Evolutionary conservation across 2,329 filamentous ascomycete species (phyloP), one percentile per base, ranked within the genome.

Genomic region (Epichloe bromicola): DNA sequence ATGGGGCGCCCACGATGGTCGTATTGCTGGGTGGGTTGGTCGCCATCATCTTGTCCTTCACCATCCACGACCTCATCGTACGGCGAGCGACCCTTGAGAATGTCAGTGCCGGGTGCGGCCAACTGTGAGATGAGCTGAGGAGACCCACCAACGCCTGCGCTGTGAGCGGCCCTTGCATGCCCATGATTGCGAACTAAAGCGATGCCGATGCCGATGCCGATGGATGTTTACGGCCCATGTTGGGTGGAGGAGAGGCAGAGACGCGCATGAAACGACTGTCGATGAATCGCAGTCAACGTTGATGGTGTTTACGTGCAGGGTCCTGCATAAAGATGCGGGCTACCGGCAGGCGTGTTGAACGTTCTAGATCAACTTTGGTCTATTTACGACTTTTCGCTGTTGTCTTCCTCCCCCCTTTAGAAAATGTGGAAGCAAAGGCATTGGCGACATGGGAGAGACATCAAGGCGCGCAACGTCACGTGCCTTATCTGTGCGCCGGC

Each of bases 51-150:
- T 34, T 70, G 65, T 5, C 73, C 75, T 38, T 74, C 67, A 20
- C 76, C 76, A 26, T 68, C 65, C 5, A 78, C 70, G 12, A 77
- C 73, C 56, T 78, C 75, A 59, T 81, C 78, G 55, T 79, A 81
- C 11, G 78, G 78, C 19, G 78, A 81, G 23, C 78, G 73, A 53
- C 78, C 78, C 78, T 80, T 23, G 7, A 33, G 17, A 4, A 44
- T 19, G 43, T 48, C 10, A 20, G 41, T 26, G 19, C 15, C 19
- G 51, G 51, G 40, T 57, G 48, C 36, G 47, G 20, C 8, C 12
- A 20, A n/a, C 17, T 42, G 7, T 15, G 23, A 48, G 38, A 12
- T 23, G 20, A 6, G 3, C 7, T 17, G 15, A 23, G 15, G 19
- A 19, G 39, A 46, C 73, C 60, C 64, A 80, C 77, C 62, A 81